Conservation (phyloP, 2,329 filamentous ascomycete species). For the Pyricularia sp. region DNA sequence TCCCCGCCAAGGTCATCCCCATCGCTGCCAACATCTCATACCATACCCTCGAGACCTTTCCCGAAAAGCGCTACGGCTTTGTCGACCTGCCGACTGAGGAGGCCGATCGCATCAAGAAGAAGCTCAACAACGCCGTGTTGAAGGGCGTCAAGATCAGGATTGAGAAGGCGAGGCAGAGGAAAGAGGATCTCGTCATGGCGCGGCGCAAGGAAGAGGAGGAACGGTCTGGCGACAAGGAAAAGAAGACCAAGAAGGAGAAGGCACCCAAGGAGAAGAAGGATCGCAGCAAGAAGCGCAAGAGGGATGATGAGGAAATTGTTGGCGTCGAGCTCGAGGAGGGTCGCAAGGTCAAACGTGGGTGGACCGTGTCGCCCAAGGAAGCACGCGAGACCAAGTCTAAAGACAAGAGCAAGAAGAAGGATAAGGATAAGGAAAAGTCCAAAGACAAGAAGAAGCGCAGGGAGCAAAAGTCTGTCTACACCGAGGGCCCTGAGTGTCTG, state of each 20-base stretch:
- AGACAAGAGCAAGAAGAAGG: constrained; percentile 32
- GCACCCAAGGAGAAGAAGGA: constrained; percentile 12
- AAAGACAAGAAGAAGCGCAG: constrained; percentile 40
- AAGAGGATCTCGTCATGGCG: constrained; percentile 23
- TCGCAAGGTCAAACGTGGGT: constrained; percentile 79
- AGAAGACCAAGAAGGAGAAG: constrained; percentile 16
- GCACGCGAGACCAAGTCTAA: constrained; percentile 37
- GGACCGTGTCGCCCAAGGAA: constrained; percentile 56
- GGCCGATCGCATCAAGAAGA: constrained; percentile 85
- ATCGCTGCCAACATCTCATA: constrained; percentile 77
- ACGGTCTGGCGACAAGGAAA: constrained; percentile 14
- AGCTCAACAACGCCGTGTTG: constrained; percentile 76
- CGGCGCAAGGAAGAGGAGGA: constrained; percentile 16
- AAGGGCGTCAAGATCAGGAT: constrained; percentile 80
- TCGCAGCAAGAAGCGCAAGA: constrained; percentile 38
- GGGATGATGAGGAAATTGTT: constrained; percentile 39
- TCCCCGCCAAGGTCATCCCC: constrained; percentile 58
- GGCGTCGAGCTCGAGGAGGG: constrained; percentile 65
- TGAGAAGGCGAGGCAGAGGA: constrained; percentile 65
- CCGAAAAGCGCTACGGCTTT: constrained; percentile 84
- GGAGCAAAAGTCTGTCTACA: constrained; percentile 66
- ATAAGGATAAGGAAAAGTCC: constrained; percentile 28
- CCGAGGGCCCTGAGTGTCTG: constrained; percentile 69
- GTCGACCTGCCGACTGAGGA: constrained; percentile 73
- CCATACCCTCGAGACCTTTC: constrained; percentile 77